phyloP scores from a whole-genome alignment of 306 rosid genomes.

The Rubus idaeus region DNA sequence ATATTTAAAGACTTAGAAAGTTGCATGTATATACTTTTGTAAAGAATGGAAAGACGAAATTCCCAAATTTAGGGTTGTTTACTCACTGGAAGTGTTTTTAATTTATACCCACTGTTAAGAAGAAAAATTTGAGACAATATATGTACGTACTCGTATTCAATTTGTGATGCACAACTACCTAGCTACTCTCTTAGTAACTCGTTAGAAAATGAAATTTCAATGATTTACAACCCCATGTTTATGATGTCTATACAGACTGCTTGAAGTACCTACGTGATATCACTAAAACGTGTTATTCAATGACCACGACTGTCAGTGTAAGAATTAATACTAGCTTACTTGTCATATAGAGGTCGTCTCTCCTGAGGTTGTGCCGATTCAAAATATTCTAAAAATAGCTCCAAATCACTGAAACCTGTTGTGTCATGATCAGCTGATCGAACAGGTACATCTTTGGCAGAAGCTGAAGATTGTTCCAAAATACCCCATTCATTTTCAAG shows the following conservation, averaged over 20 bases:
- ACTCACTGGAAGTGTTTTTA: neutral
- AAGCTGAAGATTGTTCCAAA: constrained; percentile 32
- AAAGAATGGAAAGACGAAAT: constrained; percentile 6
- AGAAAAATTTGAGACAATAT: neutral
- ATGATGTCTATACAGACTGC: neutral
- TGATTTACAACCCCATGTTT: neutral
- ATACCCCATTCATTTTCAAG: constrained; percentile 19
- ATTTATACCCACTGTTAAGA: neutral
- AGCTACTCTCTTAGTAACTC: neutral
- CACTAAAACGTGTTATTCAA: neutral
- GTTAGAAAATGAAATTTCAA: neutral
- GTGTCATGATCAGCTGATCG: constrained; percentile 32
- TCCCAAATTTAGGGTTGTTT: neutral
- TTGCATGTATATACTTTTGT: neutral
- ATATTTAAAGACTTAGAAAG: neutral
- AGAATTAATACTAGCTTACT: constrained; percentile 39
- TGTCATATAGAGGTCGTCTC: constrained; percentile 68
- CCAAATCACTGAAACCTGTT: constrained; percentile 40
- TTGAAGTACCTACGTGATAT: neutral
- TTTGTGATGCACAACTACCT: neutral
- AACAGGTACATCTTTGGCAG: constrained; percentile 29
- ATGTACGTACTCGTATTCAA: neutral
- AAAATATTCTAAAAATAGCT: constrained; percentile 82
- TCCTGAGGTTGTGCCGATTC: constrained; percentile 76
- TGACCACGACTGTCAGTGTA: neutral